These are phyloP conservation scores for Boletus bicolor DNA, from an alignment of 768 basidiomycete species.

Conservation along the genomic window DNA sequence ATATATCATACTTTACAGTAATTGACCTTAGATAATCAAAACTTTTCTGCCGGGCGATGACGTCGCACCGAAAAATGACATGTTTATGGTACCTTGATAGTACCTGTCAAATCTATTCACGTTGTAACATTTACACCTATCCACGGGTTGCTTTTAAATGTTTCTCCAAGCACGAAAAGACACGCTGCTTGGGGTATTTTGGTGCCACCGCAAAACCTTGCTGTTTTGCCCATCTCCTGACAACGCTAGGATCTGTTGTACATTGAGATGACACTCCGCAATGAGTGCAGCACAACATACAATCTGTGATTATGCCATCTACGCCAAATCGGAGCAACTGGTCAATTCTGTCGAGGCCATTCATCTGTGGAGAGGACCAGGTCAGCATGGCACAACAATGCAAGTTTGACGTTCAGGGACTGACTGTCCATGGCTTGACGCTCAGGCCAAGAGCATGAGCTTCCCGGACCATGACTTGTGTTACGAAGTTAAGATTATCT, in stretches of 20 bases:
- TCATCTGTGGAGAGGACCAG: constrained; percentile 41
- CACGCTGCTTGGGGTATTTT: constrained; percentile 53
- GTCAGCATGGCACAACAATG: background rate
- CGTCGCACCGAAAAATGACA: too few species aligned
- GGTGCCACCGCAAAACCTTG: constrained; percentile 52
- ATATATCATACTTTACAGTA: too few species aligned
- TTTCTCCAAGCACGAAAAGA: constrained; percentile 58
- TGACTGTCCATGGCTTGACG: constrained; percentile 75
- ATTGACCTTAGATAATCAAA: too few species aligned
- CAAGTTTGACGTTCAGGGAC: constrained; percentile 17
- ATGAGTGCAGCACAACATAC: constrained; percentile 24
- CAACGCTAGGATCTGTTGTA: constrained; percentile 46
- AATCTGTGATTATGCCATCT: constrained; percentile 80
- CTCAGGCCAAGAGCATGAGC: constrained; percentile 60
- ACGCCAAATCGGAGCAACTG: constrained; percentile 57
- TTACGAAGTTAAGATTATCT: constrained; percentile 56
- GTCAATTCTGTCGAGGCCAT: constrained; percentile 59
- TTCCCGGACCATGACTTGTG: constrained; percentile 61
- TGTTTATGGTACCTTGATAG: too few species aligned
- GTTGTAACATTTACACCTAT: background rate
- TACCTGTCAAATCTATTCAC: background rate
- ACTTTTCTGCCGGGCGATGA: too few species aligned
- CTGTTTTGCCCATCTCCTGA: constrained; percentile 57
- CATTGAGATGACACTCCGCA: background rate
- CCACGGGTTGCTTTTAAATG: constrained; percentile 28